phyloP scores from a whole-genome alignment of 371 early-diverging fungal species.

The Mucor plumbeus region DNA sequence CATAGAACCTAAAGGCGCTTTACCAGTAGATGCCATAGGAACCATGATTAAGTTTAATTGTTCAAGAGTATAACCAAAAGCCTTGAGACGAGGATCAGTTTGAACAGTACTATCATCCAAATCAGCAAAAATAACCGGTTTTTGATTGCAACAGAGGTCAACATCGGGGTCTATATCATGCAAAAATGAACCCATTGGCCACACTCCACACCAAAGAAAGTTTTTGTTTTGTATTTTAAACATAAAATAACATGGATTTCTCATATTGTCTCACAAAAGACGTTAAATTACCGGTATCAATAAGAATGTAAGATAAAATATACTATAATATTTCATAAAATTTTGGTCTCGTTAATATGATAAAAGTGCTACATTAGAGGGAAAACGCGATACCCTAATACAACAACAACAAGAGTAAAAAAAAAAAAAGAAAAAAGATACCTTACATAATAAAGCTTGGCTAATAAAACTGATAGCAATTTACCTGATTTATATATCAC shows the following conservation, averaged over 20 bases:
- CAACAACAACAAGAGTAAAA: background rate
- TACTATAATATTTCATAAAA: background rate
- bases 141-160: background rate
- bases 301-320: conserved; percentile 66
- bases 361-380: conserved; percentile 50
- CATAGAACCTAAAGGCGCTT: conserved; percentile 98
- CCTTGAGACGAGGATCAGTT: conserved; percentile 83
- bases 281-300: conserved; percentile 63
- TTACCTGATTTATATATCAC: conserved; percentile 72
- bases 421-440: background rate
- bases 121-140: conserved; percentile 4
- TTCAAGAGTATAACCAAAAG: conserved; percentile 93
- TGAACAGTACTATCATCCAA: conserved; percentile 55
- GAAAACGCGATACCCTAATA: conserved; percentile 18
- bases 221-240: background rate
- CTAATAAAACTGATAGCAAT: conserved; percentile 8
- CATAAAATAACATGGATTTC: conserved; percentile 55
- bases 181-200: background rate
- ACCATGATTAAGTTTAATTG: conserved; percentile 86
- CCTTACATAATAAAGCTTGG: background rate
- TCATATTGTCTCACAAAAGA: conserved; percentile 76
- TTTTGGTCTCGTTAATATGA: background rate
- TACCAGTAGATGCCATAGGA: conserved; percentile 88
- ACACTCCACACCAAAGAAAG: background rate
- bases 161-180: background rate